Conservation (phyloP, 2,329 filamentous ascomycete genomes). For the Fonsecaea pugnacius region DNA sequence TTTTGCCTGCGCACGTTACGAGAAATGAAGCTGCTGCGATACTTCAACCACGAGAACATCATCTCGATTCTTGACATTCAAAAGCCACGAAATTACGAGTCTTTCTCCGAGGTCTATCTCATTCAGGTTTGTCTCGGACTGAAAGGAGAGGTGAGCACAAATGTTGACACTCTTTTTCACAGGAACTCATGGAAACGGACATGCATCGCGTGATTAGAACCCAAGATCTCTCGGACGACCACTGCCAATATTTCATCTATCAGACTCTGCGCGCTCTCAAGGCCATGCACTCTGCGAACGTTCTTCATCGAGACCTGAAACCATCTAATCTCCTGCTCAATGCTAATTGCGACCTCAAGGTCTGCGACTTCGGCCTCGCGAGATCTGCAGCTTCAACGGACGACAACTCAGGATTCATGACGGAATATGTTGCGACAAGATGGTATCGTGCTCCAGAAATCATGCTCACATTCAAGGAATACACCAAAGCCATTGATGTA, state of each 20-base stretch:
- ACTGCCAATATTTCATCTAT: constrained; percentile 99
- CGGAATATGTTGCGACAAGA: constrained; percentile 97
- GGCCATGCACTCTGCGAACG: constrained; percentile 99
- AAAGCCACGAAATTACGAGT: constrained; percentile 93
- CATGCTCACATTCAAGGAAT: constrained; percentile 99
- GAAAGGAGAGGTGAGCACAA: neutral
- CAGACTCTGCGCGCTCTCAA: constrained; percentile 96
- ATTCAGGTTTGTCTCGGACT: constrained; percentile 72
- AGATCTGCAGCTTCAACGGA: constrained; percentile 95
- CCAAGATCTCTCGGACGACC: constrained; percentile 96
- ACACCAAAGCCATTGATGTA: constrained; percentile 98
- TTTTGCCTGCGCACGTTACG: constrained; percentile 94
- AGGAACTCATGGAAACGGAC: constrained; percentile 99
- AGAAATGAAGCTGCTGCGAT: constrained; percentile 98
- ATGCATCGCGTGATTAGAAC: constrained; percentile 99
- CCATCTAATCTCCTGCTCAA: constrained; percentile 96
- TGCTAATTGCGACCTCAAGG: constrained; percentile 98
- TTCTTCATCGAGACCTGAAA: constrained; percentile 95
- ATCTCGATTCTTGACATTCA: constrained; percentile 99
- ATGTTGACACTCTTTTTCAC: constrained; percentile 18
- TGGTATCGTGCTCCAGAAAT: constrained; percentile 99
- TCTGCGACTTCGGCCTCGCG: constrained; percentile 96
- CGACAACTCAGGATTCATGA: constrained; percentile 99
- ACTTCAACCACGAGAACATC: constrained; percentile 99
- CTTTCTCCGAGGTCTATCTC: constrained; percentile 96